phyloP scores from a whole-genome alignment of 140 eudicot genomes.

The Eryngium alpinum region DNA sequence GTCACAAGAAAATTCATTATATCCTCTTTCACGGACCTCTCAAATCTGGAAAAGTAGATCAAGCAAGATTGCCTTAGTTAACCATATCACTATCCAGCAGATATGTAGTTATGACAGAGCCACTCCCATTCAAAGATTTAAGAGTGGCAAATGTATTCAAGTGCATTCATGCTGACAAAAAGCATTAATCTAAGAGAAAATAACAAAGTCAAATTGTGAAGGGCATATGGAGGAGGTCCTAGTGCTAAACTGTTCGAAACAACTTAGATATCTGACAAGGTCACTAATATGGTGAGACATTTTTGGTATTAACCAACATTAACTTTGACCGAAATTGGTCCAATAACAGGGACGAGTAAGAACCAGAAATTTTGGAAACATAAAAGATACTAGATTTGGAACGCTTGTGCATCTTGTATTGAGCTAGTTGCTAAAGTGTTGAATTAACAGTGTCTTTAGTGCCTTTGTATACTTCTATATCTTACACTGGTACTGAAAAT shows the following conservation, averaged over 20 bases:
- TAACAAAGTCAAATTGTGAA: not conserved
- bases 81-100: not conserved
- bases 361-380: no score
- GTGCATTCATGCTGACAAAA: not conserved
- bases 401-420: no score
- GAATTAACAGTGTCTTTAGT: no score
- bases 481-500: no score
- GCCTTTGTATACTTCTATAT: no score
- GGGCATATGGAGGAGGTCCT: not conserved
- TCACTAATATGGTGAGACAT: not conserved
- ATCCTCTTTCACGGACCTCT: constrained; percentile 43
- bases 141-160: not conserved
- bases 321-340: no score
- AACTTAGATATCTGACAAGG: not conserved
- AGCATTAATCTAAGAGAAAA: not conserved
- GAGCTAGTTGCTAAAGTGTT: no score
- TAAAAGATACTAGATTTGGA: no score
- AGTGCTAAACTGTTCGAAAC: not conserved
- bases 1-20: constrained; percentile 48
- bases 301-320: not conserved
- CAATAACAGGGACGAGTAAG: no score
- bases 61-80: not conserved
- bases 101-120: not conserved
- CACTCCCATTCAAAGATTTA: not conserved
- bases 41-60: constrained; percentile 43